Evolutionary conservation across 2,329 filamentous ascomycete species (phyloP).

Genomic region (Pochonia chlamydosporia): DNA sequence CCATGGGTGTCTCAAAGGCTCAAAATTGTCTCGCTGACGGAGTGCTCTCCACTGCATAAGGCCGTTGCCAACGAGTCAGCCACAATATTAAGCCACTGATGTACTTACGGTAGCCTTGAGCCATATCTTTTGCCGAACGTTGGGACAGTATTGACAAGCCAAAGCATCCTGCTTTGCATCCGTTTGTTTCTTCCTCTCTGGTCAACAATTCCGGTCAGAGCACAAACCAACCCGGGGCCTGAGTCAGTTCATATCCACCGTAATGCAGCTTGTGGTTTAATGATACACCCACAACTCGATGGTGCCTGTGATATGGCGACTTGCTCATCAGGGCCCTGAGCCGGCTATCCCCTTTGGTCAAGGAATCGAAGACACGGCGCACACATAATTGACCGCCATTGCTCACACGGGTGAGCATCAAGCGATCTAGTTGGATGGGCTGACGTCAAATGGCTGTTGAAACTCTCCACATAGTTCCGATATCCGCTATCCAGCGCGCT

Average conservation of each 20-base stretch:
- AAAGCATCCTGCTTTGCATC: too few species aligned
- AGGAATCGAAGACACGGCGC: background rate
- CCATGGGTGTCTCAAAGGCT: background rate
- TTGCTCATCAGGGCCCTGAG: too few species aligned
- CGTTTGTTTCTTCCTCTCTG: background rate
- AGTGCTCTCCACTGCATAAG: background rate
- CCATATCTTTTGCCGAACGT: too few species aligned
- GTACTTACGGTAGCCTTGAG: background rate
- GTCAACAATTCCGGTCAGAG: background rate
- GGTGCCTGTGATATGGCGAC: too few species aligned
- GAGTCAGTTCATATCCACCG: slow-evolving; percentile 4
- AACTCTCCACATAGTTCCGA: background rate
- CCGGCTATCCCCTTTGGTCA: too few species aligned
- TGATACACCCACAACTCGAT: too few species aligned
- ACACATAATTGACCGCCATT: background rate
- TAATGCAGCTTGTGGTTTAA: background rate
- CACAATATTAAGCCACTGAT: background rate
- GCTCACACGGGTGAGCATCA: background rate
- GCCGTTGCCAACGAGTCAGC: background rate
- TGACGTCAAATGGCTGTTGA: background rate
- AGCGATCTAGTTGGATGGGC: background rate
- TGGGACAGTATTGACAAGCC: too few species aligned
- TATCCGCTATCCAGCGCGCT: background rate
- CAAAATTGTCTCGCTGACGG: background rate
- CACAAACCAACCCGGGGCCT: background rate